phyloP scores from a whole-genome alignment of 2,329 filamentous ascomycete genomes.

The Fusarium chaquense region DNA sequence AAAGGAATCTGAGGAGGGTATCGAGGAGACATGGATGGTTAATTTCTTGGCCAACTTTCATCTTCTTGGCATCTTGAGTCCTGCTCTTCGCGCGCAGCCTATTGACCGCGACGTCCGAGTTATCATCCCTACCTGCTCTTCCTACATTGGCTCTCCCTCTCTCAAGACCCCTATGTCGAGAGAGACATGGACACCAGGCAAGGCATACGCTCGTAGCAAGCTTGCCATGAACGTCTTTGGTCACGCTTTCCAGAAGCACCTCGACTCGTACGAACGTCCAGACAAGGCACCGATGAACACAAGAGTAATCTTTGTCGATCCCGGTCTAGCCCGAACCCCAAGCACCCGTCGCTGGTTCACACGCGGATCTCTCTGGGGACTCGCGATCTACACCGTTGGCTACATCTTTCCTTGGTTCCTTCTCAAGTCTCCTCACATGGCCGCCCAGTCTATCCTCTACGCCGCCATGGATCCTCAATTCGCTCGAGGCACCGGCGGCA shows the following conservation, averaged over 20 bases:
- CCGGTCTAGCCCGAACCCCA: slow-evolving; percentile 85
- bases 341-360: slow-evolving; percentile 90
- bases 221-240: slow-evolving; percentile 91
- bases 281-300: slow-evolving; percentile 86
- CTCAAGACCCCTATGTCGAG: slow-evolving; percentile 65
- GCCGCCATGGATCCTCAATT: slow-evolving; percentile 85
- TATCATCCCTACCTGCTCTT: slow-evolving; percentile 86
- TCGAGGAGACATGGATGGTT: slow-evolving; percentile 92
- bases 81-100: slow-evolving; percentile 89
- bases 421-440: slow-evolving; percentile 85
- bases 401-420: slow-evolving; percentile 90
- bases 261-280: slow-evolving; percentile 84
- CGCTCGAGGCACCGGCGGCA: slow-evolving; percentile 73
- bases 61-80: slow-evolving; percentile 88
- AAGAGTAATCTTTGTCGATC: slow-evolving; percentile 87
- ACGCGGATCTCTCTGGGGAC: slow-evolving; percentile 82
- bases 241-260: slow-evolving; percentile 90
- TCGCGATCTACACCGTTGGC: slow-evolving; percentile 79
- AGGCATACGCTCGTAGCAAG: slow-evolving; percentile 74
- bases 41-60: slow-evolving; percentile 98
- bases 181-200: slow-evolving; percentile 66
- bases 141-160: slow-evolving; percentile 83
- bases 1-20: slow-evolving; percentile 76
- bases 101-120: slow-evolving; percentile 93
- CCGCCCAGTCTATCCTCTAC: slow-evolving; percentile 86